Evolutionary conservation across 2,329 filamentous ascomycete genomes (phyloP).

Genomic region (Colletotrichum australisinense): DNA sequence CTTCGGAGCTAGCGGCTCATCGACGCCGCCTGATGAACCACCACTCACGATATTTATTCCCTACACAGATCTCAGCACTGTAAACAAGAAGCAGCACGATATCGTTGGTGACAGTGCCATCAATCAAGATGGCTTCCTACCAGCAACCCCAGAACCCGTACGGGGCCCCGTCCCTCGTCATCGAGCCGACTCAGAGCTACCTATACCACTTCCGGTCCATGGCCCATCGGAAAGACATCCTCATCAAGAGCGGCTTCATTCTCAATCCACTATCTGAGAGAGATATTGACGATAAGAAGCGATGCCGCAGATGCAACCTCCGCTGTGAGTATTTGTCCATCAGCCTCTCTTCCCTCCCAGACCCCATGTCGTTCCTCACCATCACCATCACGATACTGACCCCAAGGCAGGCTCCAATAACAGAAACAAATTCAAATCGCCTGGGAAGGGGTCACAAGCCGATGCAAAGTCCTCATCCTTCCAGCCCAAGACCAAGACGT

Average conservation of each 20-base stretch:
- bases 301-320: constrained; percentile 43
- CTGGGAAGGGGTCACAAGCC: background rate
- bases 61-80: background rate
- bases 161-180: constrained; percentile 23
- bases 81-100: background rate
- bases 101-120: background rate
- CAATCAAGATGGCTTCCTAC: constrained; percentile 5
- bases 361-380: background rate
- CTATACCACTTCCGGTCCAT: constrained; percentile 35
- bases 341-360: too few relatives aligned
- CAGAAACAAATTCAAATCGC: constrained; percentile 20
- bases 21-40: background rate
- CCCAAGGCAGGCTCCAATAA: constrained; percentile 18
- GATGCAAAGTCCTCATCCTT: background rate
- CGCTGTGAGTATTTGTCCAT: constrained; percentile 5
- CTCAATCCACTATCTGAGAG: constrained; percentile 39
- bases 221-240: constrained; percentile 35
- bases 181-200: constrained; percentile 38
- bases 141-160: constrained; percentile 13
- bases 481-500: background rate
- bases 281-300: constrained; percentile 46
- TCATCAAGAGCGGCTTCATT: constrained; percentile 43
- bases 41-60: background rate
- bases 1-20: background rate
- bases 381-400: background rate